These are phyloP conservation scores for Collybia nuda DNA, from an alignment of 768 basidiomycete genomes.

Conservation along the genomic window DNA sequence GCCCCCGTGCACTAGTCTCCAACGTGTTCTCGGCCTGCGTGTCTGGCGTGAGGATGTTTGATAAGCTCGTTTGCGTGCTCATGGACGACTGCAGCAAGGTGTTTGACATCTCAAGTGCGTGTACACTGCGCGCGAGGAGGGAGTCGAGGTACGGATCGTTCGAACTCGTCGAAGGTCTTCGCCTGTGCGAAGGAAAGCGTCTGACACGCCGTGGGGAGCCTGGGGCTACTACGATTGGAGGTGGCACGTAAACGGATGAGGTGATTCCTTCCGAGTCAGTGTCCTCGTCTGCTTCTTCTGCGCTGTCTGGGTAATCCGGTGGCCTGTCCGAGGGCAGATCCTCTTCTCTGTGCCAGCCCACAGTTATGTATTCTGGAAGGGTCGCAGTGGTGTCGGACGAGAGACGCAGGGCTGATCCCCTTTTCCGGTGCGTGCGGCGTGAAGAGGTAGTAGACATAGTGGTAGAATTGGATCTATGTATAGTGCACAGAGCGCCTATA, in stretches of 20 bases:
- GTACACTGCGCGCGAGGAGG: constrained; percentile 78
- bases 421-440: constrained; percentile 39
- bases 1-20: constrained; percentile 47
- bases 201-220: constrained; percentile 33
- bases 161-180: constrained; percentile 23
- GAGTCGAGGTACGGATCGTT: constrained; percentile 69
- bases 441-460: neutral
- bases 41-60: constrained; percentile 48
- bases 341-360: constrained; percentile 13
- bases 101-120: constrained; percentile 86
- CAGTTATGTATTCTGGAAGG: constrained; percentile 60
- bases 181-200: constrained; percentile 28
- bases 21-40: constrained; percentile 43
- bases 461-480: constrained; percentile 4
- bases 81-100: constrained; percentile 74
- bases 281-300: constrained; percentile 76
- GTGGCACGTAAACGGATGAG: constrained; percentile 23
- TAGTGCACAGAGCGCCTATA: constrained; percentile 4
- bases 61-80: constrained; percentile 58
- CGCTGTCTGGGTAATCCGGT: constrained; percentile 76
- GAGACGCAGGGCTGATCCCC: constrained; percentile 52
- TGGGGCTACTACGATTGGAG: constrained; percentile 25
- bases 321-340: constrained; percentile 53
- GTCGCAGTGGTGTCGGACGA: constrained; percentile 68
- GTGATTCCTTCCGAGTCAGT: constrained; percentile 42